Percentiles rank a stretch among this genome's conserved stretches.
These are phyloP conservation scores for Saccharomycopsis malanga DNA, from an alignment of 805 yeast species.

Conservation along the genomic window DNA sequence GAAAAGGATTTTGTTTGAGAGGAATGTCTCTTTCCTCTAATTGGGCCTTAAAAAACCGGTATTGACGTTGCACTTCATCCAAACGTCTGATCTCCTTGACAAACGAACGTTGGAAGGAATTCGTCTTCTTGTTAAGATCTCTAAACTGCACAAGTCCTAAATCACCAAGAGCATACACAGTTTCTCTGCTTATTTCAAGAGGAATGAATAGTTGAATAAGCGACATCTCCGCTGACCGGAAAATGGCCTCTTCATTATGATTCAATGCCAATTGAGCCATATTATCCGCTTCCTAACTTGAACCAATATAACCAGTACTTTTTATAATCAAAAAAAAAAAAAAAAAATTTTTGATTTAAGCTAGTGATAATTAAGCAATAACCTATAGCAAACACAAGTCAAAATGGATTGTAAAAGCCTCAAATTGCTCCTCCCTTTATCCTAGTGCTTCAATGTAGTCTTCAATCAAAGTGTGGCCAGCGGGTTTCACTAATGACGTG, in stretches of 20 bases:
- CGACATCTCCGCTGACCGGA: conserved; percentile 42
- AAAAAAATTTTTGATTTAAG: too few relatives aligned
- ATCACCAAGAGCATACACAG: conserved; percentile 38
- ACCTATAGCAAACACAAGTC: too few relatives aligned
- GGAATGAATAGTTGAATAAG: conserved; percentile 43
- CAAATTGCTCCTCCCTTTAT: too few relatives aligned
- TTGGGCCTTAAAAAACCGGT: conserved; percentile 26
- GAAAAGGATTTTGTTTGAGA: conserved; percentile 25
- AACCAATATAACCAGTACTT: too few relatives aligned
- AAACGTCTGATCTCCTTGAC: conserved; percentile 79
- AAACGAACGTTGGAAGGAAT: conserved; percentile 82
- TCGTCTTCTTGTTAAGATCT: conserved; percentile 75
- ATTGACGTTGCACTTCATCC: conserved; percentile 74
- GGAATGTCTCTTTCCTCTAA: conserved; percentile 26
- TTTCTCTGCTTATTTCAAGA: conserved; percentile 38
- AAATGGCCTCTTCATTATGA: conserved; percentile 19
- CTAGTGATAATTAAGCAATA: too few relatives aligned
- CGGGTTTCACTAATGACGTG: too few relatives aligned
- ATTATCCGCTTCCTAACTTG: too few relatives aligned
- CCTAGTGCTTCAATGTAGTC: too few relatives aligned
- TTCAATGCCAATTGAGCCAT: background rate
- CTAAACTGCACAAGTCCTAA: conserved; percentile 60
- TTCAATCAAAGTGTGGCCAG: too few relatives aligned
- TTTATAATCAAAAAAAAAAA: too few relatives aligned
- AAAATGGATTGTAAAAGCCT: too few relatives aligned